Evolutionary conservation across 169 alveolate species (phyloP).

Genomic region (Plasmodium adleri): DNA sequence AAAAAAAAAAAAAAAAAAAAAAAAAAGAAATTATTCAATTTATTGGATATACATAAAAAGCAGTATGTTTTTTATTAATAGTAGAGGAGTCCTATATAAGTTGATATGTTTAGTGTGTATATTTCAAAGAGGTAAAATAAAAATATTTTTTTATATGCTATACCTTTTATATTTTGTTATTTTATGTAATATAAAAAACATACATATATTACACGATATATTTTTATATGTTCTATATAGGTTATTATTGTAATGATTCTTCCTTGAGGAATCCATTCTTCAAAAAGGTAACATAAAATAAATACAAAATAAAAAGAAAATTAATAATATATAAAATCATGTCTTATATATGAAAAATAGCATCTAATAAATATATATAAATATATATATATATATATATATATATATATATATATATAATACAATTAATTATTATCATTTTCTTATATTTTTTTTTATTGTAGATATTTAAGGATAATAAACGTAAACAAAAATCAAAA

Average conservation of each 20-base stretch:
- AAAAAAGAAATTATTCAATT: too few relatives aligned
- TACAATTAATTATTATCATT: too few relatives aligned
- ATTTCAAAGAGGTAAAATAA: conserved; percentile 30
- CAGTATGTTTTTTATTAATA: conserved; percentile 30
- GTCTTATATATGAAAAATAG: too few relatives aligned
- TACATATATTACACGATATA: too few relatives aligned
- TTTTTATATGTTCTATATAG: conserved; percentile 9
- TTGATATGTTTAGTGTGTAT: conserved; percentile 19
- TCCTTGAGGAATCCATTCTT: conserved; percentile 33
- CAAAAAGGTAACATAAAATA: conserved; percentile 35
- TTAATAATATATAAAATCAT: neutral
- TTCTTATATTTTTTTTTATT: neutral
- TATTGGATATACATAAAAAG: too few relatives aligned
- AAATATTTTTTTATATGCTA: neutral
- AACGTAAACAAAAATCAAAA: conserved; percentile 6
- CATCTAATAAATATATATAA: too few relatives aligned
- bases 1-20: too few relatives aligned
- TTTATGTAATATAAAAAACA: too few relatives aligned
- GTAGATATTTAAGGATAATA: conserved; percentile 34
- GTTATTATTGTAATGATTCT: conserved; percentile 16
- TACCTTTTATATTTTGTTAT: too few relatives aligned
- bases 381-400: too few relatives aligned
- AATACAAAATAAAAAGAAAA: neutral
- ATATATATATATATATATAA: too few relatives aligned
- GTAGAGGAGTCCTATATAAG: conserved; percentile 20